Base-by-base conservation (phyloP, 441 rosid genomes). In the Macaranga tanarius region DNA sequence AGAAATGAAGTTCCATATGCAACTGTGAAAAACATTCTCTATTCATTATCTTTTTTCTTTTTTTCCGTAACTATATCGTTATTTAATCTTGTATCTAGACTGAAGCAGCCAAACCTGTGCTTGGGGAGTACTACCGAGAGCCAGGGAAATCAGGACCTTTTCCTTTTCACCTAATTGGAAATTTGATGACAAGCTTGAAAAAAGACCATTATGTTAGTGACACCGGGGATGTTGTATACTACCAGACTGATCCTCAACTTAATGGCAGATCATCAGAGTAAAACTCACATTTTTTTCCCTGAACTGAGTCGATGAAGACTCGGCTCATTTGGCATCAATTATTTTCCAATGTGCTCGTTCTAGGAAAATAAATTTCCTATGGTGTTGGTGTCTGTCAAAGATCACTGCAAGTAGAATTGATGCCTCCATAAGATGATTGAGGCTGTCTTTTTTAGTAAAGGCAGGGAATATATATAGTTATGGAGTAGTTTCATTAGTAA, bases 181-280 rank as follows among this genome's bases (percentile, higher is more conserved):
- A 73, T 85, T 80, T 92, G 54, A 61, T 84, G 3, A 81, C 81
- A 69, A 95, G 98, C 85, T 76, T 92, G 75, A 83, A 76, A 67
- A 74, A 86, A 78, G 97, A 95, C 65, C 98, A 92, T 80, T 95
- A 87, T 50, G 98, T 92, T 11, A 91, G 92, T 72, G 91, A 95
- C 78, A 75, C 76, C 2, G 98, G 95, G 22, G 93, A 95, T 58
- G 71, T 95, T 63, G 96, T 92, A 20, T 92, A 81, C 80, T 92
- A 95, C 73, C 87, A 89, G 81, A 82, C 79, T 0, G 98, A 94
- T 69, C 86, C 86, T 26, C 55, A 84, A 70, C 86, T 79, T 22
- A 59, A 65, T 0, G 19, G 61, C 55, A 62, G 75, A 0, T 34
- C 77, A 12, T 63, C 65, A 31, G 64, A 73, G 20, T 73, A 28